A percentile compares a stretch with the other conserved stretches of the same genome.
Evolutionary conservation across 129 eudicot genomes (phyloP).

Genomic region (Deinandra increscens): DNA sequence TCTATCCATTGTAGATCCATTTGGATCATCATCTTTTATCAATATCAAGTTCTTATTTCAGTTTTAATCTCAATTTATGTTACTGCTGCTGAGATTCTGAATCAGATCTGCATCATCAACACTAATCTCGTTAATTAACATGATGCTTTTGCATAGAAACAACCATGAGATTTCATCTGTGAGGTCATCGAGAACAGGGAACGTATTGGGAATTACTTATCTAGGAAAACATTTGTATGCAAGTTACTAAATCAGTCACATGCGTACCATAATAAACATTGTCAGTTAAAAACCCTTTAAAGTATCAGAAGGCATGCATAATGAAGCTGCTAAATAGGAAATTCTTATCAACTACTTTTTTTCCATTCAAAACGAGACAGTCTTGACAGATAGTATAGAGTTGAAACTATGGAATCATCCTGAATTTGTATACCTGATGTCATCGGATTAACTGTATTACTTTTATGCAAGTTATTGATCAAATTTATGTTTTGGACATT

Average conservation of each 20-base stretch:
- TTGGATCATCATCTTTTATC: too few relatives aligned
- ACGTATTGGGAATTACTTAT: neutral
- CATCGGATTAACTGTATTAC: neutral
- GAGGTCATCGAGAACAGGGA: neutral
- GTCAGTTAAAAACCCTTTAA: neutral
- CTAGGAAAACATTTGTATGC: neutral
- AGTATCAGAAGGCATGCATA: neutral
- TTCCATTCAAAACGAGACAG: neutral
- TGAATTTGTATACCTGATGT: neutral
- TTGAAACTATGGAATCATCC: neutral
- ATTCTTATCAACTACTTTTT: neutral
- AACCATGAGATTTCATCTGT: neutral
- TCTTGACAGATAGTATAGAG: neutral
- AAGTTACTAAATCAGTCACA: neutral
- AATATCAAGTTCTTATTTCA: too few relatives aligned
- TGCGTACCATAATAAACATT: neutral
- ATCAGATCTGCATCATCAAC: too few relatives aligned
- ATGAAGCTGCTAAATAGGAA: neutral
- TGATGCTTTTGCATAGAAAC: neutral
- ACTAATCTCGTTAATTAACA: neutral
- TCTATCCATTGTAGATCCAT: too few relatives aligned
- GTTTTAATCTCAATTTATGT: too few relatives aligned
- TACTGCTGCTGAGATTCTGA: too few relatives aligned
- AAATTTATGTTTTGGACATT: neutral
- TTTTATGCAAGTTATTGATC: constrained; percentile 1